Evolutionary conservation across 805 yeast genomes (phyloP).

Genomic region (Candida multigemmis): DNA sequence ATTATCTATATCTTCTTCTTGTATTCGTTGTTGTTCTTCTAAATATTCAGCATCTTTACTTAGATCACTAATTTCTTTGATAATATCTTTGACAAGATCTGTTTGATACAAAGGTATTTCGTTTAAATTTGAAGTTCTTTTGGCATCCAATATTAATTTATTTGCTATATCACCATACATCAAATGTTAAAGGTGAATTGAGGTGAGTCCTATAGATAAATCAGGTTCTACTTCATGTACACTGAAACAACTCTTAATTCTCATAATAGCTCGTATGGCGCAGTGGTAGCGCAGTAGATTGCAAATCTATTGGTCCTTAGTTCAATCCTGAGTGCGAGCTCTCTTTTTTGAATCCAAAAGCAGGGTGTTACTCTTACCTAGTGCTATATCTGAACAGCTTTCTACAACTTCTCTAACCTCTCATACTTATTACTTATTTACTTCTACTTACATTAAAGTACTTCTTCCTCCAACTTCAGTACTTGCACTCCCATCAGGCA

Average conservation of each 20-base stretch:
- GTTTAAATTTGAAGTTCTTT: slow-evolving; percentile 61
- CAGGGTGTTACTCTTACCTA: no score
- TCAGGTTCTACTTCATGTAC: background rate
- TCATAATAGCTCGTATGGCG: slow-evolving; percentile 45
- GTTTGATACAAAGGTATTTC: slow-evolving; percentile 63
- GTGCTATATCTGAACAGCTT: no score
- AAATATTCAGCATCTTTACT: slow-evolving; percentile 48
- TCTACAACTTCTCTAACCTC: no score
- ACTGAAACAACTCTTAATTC: background rate
- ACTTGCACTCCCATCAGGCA: slow-evolving; percentile 81
- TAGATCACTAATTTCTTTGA: slow-evolving; percentile 63
- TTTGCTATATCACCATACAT: slow-evolving; percentile 90
- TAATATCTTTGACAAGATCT: slow-evolving; percentile 58
- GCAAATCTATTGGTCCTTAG: no score
- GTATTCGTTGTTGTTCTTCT: slow-evolving; percentile 17
- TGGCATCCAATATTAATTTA: slow-evolving; percentile 79
- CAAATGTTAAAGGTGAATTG: no score
- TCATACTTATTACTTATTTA: no score
- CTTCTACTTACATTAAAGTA: slow-evolving; percentile 57
- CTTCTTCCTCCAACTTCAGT: slow-evolving; percentile 78
- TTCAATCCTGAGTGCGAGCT: no score
- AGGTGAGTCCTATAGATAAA: no score
- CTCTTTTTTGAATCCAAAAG: no score
- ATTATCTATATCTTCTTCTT: slow-evolving; percentile 10
- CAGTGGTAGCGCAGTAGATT: slow-evolving; percentile 96